Base-by-base conservation (phyloP, 768 basidiomycete species). In the Trametes villosa region DNA sequence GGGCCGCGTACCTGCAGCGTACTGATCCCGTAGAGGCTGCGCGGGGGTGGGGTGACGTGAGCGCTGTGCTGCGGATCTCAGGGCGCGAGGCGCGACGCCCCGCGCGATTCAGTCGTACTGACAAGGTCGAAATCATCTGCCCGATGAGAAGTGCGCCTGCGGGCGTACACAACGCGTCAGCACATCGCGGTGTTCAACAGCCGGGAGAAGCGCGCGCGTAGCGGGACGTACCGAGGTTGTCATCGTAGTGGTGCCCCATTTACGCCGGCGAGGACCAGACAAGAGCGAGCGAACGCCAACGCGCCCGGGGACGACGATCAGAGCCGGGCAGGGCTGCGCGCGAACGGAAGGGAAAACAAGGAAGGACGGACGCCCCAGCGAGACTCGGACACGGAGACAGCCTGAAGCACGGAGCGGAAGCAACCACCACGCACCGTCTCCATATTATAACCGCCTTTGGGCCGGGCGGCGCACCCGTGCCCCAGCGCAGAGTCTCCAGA, bases 91-190 rank as follows among this genome's bases (percentile, higher is more conserved):
- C 15, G 27, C 27, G 27, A 22, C 3, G 27, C 15, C 24, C n/a
- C 13, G 20, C 22, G 34, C 18, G 18, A 17, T 38, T 12, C 17
- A 26, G 22, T 33, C 18, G 22, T 20, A 54, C 61, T 50, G n/a
- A 63, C 62, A 63, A 63, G 41, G 62, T 63, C 17, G 62, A 63
- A n/a, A 63, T 58, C 57, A 63, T 63, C 47, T 63, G 62, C 27
- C 62, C 62, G 46, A 63, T 59, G 62, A 63, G 62, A 22, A 63
- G 62, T 9, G 62, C 62, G 29, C 62, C 62, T 63, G 52, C 18
- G 27, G 29, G 22, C 20, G n/a, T 42, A 57, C 20, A 24, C 42
- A 38, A 33, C 12, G 26, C 26, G 5, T 57, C 47, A 50, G 47
- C 42, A 36, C 15, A 20, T 17, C 41, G 40, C 30, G 41, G 31